Evolutionary conservation across 1,284 basidiomycete genomes (phyloP).

Genomic region (Salmacisia buchloeana): DNA sequence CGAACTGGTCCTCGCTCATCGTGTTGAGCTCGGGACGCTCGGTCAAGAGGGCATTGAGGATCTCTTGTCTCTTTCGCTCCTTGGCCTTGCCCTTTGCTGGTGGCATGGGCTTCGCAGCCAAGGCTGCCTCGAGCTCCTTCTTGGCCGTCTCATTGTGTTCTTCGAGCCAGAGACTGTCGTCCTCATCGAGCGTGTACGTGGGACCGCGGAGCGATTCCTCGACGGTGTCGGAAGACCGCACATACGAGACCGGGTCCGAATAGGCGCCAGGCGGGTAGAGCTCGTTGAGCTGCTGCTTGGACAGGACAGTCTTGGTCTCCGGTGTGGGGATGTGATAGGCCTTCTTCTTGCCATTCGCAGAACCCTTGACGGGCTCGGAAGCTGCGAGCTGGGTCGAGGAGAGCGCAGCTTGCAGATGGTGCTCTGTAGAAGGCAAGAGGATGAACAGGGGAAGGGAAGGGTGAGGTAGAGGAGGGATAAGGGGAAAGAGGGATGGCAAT

Average conservation of each 20-base stretch:
- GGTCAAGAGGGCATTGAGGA: constrained; percentile 53
- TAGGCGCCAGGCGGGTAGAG: constrained; percentile 45
- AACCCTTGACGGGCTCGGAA: constrained; percentile 21
- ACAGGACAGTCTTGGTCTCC: constrained; percentile 36
- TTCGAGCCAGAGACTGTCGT: constrained; percentile 88
- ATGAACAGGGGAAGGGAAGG: constrained; percentile 2
- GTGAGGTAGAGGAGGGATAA: constrained; percentile 1
- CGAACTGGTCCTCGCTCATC: constrained; percentile 77
- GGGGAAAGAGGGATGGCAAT: constrained; percentile 4
- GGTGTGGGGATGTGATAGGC: constrained; percentile 50
- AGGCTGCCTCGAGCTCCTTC: constrained; percentile 57
- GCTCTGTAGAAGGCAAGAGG: constrained; percentile 22
- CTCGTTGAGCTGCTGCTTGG: constrained; percentile 28
- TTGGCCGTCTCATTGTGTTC: constrained; percentile 82
- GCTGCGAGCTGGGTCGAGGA: constrained; percentile 45
- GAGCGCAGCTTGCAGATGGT: constrained; percentile 49
- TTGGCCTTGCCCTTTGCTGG: constrained; percentile 46
- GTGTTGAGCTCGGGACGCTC: constrained; percentile 57
- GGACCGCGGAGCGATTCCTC: constrained; percentile 70
- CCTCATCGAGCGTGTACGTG: constrained; percentile 91
- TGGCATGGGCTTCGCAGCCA: constrained; percentile 53
- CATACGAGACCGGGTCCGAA: constrained; percentile 59
- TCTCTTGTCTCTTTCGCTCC: constrained; percentile 54
- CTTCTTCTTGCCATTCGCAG: constrained; percentile 19
- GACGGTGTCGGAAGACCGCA: constrained; percentile 78